phyloP scores from a whole-genome alignment of 2,329 filamentous ascomycete genomes.

The Clarireedia sp. region DNA sequence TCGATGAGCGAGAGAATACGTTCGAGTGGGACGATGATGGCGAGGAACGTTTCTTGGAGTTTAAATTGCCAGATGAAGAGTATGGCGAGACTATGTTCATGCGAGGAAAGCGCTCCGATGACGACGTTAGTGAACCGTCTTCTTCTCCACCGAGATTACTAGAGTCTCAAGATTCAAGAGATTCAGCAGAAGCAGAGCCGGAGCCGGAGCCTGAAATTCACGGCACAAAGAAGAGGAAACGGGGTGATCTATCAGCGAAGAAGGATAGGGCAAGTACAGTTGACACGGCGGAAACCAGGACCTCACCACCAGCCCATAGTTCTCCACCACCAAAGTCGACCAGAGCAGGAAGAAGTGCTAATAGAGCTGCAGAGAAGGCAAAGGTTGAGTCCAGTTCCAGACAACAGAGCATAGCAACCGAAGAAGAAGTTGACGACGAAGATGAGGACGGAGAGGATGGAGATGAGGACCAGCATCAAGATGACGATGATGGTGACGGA shows the following conservation, averaged over 20 bases:
- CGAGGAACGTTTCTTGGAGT: slow-evolving; percentile 56
- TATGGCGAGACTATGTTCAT: slow-evolving; percentile 27
- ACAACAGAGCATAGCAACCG: slow-evolving; percentile 29
- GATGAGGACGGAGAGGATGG: slow-evolving; percentile 31
- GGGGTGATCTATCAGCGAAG: slow-evolving; percentile 30
- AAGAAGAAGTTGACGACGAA: slow-evolving; percentile 24
- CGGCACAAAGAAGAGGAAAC: slow-evolving; percentile 22
- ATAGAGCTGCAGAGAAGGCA: slow-evolving; percentile 37
- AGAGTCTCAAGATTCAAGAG: slow-evolving; percentile 19
- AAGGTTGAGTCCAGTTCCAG: slow-evolving; percentile 32
- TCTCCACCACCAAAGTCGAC: slow-evolving; percentile 34
- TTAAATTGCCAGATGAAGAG: slow-evolving; percentile 46
- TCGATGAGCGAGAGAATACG: slow-evolving; percentile 73
- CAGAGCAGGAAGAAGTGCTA: slow-evolving; percentile 28
- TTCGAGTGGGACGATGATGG: slow-evolving; percentile 40
- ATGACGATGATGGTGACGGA: slow-evolving; percentile 30
- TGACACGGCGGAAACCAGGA: slow-evolving; percentile 41
- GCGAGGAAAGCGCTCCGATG: slow-evolving; percentile 18
- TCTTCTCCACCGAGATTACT: slow-evolving; percentile 29
- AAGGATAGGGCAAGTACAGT: slow-evolving; percentile 40
- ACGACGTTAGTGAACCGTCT: slow-evolving; percentile 26
- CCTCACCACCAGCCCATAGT: slow-evolving; percentile 32
- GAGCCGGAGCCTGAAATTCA: slow-evolving; percentile 4
- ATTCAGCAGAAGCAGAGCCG: slow-evolving; percentile 2
- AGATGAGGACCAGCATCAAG: slow-evolving; percentile 30